Base-by-base conservation (phyloP, 768 basidiomycete genomes). In the Heimioporus sp. region DNA sequence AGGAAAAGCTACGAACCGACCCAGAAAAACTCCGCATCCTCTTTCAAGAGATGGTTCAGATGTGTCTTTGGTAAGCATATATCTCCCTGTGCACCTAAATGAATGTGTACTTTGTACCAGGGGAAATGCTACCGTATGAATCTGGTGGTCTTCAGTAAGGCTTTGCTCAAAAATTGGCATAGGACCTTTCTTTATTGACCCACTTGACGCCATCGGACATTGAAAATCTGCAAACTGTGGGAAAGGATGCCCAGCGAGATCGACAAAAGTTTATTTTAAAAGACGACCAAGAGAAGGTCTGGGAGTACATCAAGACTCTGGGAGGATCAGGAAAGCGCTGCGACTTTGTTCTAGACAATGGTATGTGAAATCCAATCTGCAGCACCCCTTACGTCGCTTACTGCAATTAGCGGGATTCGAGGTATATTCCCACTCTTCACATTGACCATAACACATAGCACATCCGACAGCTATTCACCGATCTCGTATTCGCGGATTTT, bases 291-390 rank as follows among this genome's bases (percentile, higher is more conserved):
- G 75, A 79, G 17, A 69, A 68, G 8, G 85, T 82, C 2, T 98
- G 94, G 94, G 65, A 79, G 8, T 77, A 90, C 63, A 59, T 96
- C 28, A 80, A 79, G 58, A 73, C 70, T 7, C 57, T 90, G 32
- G 73, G 76, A 49, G 80, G 73, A 0, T 17, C 58, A 30, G 64
- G 48, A 34, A 52, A 46, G 34, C 73, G 85, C 10, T 75, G 95
- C 8, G 96, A 98, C 66, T 85, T 98, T 48, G 81, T 98, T 4
- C 72, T 99, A 16, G 96, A 99, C 63, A 98, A 99, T 61, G 83
- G 92, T 94, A 53, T 53, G 67, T 54, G 12, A 19, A 34, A 48
- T 50, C 8, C 30, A 17, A 10, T 34, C 6, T 54, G 28, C 12
- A n/a, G 24, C 36, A 2, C n/a, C 24, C 9, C 35, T 28, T 48